These are phyloP conservation scores for Fomitopsis betulina DNA, from an alignment of 1,284 basidiomycete genomes.

Conservation along the genomic window DNA sequence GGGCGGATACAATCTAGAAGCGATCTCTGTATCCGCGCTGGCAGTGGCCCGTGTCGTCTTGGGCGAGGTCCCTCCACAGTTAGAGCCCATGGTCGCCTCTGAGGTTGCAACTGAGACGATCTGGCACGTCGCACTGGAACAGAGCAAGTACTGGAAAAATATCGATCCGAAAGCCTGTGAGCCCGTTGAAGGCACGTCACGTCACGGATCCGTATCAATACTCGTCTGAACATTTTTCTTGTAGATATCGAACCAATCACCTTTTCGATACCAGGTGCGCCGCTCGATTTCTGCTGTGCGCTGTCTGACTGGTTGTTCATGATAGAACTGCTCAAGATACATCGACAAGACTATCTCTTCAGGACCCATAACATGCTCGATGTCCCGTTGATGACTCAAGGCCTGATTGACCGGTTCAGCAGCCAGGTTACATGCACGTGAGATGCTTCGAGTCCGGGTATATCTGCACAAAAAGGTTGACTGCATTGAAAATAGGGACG, in stretches of 20 bases:
- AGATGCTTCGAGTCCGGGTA: constrained; percentile 22
- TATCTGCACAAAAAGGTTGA: constrained; percentile 6
- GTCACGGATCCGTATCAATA: neutral
- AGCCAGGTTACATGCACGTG: constrained; percentile 86
- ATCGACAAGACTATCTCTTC: constrained; percentile 78
- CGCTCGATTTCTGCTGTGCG: no score
- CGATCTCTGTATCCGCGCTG: constrained; percentile 83
- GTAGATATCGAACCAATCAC: constrained; percentile 53
- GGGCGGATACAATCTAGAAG: constrained; percentile 95
- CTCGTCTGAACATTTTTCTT: constrained; percentile 2
- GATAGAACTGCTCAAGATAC: constrained; percentile 77
- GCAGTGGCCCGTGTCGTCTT: constrained; percentile 85
- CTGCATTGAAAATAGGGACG: constrained; percentile 37
- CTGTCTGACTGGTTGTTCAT: neutral
- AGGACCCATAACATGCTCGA: constrained; percentile 71
- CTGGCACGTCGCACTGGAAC: constrained; percentile 80
- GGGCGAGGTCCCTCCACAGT: constrained; percentile 77
- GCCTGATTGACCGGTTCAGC: constrained; percentile 65
- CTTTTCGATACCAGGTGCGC: constrained; percentile 62
- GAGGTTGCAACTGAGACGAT: constrained; percentile 84
- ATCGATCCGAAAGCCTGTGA: constrained; percentile 77
- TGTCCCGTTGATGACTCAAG: constrained; percentile 68
- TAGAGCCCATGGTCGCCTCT: constrained; percentile 67
- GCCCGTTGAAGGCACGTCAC: constrained; percentile 61
- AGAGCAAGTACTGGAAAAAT: constrained; percentile 89